These are phyloP conservation scores for Ceratobasidium sp. DNA, from an alignment of 1,284 basidiomycete genomes.

Conservation along the genomic window DNA sequence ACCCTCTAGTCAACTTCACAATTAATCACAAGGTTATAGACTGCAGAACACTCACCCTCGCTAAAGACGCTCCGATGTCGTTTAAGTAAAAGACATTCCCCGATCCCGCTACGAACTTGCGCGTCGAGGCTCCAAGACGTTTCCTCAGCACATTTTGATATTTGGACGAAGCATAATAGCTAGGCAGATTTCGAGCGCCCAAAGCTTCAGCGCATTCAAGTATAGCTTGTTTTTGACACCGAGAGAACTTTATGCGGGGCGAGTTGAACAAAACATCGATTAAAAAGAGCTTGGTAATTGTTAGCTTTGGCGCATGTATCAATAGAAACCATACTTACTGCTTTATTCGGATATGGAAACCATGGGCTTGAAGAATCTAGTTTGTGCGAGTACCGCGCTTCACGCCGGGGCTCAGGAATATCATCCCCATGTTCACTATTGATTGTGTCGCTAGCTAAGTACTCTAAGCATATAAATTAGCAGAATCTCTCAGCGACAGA, in stretches of 20 bases:
- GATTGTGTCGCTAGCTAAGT: background rate
- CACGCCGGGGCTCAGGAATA: background rate
- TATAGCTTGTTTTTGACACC: constrained; percentile 53
- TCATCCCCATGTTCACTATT: background rate
- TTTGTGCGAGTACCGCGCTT: background rate
- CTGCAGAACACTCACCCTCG: constrained; percentile 48
- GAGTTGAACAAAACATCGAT: constrained; percentile 55
- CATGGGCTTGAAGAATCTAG: background rate
- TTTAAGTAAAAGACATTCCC: constrained; percentile 56
- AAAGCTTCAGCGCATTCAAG: constrained; percentile 53
- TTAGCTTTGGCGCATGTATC: background rate
- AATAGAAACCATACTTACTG: background rate
- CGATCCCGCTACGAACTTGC: constrained; percentile 47
- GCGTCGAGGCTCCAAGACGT: constrained; percentile 51
- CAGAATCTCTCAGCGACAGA: background rate
- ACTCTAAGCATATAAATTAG: background rate
- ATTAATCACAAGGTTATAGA: background rate
- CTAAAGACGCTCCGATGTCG: constrained; percentile 51
- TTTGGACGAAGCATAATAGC: constrained; percentile 49
- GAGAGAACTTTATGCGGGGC: constrained; percentile 52
- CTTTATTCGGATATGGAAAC: background rate
- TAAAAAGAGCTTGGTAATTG: constrained; percentile 48
- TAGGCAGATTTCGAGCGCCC: constrained; percentile 52
- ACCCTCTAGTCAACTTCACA: too few species aligned
- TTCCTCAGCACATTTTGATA: constrained; percentile 44